phyloP scores from a whole-genome alignment of 192 early-diverging fungal species.

The Geosiphon pyriformis region DNA sequence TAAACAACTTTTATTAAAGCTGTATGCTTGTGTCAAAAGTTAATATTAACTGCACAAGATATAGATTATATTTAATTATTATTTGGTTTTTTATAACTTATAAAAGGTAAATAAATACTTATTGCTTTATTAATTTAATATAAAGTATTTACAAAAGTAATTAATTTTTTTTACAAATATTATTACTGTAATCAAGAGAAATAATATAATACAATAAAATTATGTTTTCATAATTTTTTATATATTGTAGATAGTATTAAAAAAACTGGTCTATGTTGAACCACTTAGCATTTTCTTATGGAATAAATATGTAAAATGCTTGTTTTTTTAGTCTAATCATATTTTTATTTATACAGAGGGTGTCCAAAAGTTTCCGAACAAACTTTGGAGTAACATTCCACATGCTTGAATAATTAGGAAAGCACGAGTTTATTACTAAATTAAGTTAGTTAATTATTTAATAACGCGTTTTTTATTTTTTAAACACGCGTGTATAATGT shows the following conservation, averaged over 20 bases:
- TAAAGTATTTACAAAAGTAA: too few relatives aligned
- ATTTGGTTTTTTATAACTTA: background rate
- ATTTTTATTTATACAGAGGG: too few relatives aligned
- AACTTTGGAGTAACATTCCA: too few relatives aligned
- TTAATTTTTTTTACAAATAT: too few relatives aligned
- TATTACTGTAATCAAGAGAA: background rate
- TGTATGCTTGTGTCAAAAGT: background rate
- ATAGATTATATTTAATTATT: background rate
- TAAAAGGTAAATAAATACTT: background rate
- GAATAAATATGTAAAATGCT: background rate
- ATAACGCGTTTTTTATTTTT: too few relatives aligned
- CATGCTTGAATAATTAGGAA: too few relatives aligned
- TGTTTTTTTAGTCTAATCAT: background rate
- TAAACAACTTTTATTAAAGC: background rate
- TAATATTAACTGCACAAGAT: background rate
- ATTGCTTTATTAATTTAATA: too few relatives aligned
- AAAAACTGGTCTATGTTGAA: slow-evolving; percentile 6
- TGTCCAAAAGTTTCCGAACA: too few relatives aligned
- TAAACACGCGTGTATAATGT: too few relatives aligned
- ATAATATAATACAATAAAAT: background rate
- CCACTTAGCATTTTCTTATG: background rate
- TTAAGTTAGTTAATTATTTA: too few relatives aligned
- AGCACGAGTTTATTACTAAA: too few relatives aligned
- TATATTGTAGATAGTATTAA: too few relatives aligned
- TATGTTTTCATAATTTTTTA: background rate